Evolutionary conservation across 495 filamentous ascomycete species (phyloP), one percentile per base, ranked within the genome.

Genomic region (Cenococcum geophilum): DNA sequence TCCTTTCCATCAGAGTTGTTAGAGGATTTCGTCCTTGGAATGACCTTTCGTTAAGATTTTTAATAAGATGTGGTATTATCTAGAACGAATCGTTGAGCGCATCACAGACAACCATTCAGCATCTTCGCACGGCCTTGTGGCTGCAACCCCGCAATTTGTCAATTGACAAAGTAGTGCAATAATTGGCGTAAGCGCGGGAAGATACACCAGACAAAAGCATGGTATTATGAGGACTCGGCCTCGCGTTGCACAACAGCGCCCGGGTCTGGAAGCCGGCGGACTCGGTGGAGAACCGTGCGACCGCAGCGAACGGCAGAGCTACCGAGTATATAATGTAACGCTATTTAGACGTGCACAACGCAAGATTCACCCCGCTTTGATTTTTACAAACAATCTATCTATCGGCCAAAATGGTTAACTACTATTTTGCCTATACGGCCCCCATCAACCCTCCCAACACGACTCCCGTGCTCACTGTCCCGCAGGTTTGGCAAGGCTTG

Each of bases 401-500:
- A 55, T 18, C 36, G 9, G 12, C 52, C 20, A 63, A 61, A 62
- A 74, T 74, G 72, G 70, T 66, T 11, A 66, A 66, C 40, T 74
- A 80, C 65, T 73, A 78, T 63, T 57, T 77, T 65, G 79, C 80
- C 58, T 80, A 76, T 66, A 82, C 81, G 9, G 66, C 72, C 21
- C 72, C 73, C n/a, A 75, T 84, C 70, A 84, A 84, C 70, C 76
- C 79, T 22, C 51, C 74, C 1, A 70, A 70, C 23, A 68, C 63
- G 16, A 66, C 70, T 40, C 76, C 77, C 1, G 53, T 71, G n/a
- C 71, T 84, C 56, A 76, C 72, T 4, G 32, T 59, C 20, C 60
- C 71, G 12, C 78, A 84, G 68, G 60, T 83, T 32, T 84, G 81
- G 81, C 66, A 68, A 6, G 81, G 74, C 11, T 71, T 84, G 11